Evolutionary conservation across 352 stramenopile species (phyloP).

Genomic region (Phytophthora ohioensis): DNA sequence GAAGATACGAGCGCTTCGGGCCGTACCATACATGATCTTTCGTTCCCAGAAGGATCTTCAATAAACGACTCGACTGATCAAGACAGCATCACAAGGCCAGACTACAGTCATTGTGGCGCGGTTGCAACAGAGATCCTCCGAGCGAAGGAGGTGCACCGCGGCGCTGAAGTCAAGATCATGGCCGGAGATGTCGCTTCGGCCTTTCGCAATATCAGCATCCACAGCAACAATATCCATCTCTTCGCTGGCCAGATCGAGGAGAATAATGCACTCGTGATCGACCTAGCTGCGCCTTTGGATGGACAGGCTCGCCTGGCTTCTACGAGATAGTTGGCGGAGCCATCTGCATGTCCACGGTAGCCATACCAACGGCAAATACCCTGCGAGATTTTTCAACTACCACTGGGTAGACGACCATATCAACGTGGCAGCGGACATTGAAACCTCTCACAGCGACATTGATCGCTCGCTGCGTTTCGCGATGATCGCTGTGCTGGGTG

Average conservation of each 20-base stretch:
- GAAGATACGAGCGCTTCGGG: no score
- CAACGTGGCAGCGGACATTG: conserved; percentile 8
- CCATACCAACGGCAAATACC: no score
- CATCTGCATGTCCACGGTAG: no score
- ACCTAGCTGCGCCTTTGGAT: conserved; percentile 18
- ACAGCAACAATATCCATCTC: conserved; percentile 20
- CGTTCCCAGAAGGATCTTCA: conserved; percentile 7
- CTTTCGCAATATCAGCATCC: conserved; percentile 15
- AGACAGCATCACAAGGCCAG: conserved; percentile 14
- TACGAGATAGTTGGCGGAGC: no score
- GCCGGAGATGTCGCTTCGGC: conserved; percentile 6
- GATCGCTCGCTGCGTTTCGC: conserved; percentile 19
- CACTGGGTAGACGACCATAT: conserved; percentile 20
- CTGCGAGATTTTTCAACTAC: not conserved
- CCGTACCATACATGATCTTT: conserved; percentile 1
- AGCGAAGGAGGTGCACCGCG: not conserved
- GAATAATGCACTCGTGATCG: conserved; percentile 22
- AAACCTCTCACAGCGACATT: not conserved
- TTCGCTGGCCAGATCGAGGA: conserved; percentile 18
- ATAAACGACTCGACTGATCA: conserved; percentile 31
- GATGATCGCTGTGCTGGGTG: conserved; percentile 20
- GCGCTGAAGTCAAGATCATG: not conserved
- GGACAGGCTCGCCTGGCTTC: not conserved
- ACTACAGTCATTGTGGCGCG: conserved; percentile 13
- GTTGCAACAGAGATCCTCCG: not conserved